These are phyloP conservation scores for Amauroascus niger DNA, from an alignment of 2,329 filamentous ascomycete species.

Conservation along the genomic window DNA sequence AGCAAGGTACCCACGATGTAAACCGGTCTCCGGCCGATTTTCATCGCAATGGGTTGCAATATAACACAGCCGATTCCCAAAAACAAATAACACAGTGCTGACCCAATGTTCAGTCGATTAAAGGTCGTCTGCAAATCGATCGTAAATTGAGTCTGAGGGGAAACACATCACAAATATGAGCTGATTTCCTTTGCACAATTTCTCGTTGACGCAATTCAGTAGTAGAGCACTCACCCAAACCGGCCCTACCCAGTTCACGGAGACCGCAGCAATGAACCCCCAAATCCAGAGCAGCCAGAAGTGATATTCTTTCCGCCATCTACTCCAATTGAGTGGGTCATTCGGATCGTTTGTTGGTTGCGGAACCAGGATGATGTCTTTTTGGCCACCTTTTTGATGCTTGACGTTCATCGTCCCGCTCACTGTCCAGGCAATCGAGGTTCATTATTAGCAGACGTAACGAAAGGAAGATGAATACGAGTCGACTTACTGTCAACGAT, in stretches of 20 bases:
- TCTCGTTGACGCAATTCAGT: background rate
- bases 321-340: conserved; percentile 34
- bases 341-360: conserved; percentile 32
- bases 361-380: conserved; percentile 28
- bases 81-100: conserved; percentile 15
- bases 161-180: background rate
- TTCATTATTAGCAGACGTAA: background rate
- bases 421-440: conserved; percentile 1
- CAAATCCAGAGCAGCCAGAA: conserved; percentile 19
- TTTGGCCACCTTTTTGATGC: conserved; percentile 14
- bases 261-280: conserved; percentile 16
- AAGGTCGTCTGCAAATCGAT: conserved; percentile 15
- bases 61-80: conserved; percentile 14
- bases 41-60: conserved; percentile 17
- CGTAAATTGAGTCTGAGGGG: conserved; percentile 14
- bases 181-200: background rate
- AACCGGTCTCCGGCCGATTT: conserved; percentile 16
- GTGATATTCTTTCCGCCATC: conserved; percentile 16
- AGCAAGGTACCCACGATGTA: conserved; percentile 14
- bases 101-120: conserved; percentile 10
- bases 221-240: conserved; percentile 13
- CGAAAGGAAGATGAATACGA: background rate
- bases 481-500: conserved; percentile 16
- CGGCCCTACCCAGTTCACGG: conserved; percentile 16
- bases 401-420: conserved; percentile 17